Evolutionary conservation across 768 basidiomycete genomes (phyloP).

Genomic region (Pleurotus cornucopiae): DNA sequence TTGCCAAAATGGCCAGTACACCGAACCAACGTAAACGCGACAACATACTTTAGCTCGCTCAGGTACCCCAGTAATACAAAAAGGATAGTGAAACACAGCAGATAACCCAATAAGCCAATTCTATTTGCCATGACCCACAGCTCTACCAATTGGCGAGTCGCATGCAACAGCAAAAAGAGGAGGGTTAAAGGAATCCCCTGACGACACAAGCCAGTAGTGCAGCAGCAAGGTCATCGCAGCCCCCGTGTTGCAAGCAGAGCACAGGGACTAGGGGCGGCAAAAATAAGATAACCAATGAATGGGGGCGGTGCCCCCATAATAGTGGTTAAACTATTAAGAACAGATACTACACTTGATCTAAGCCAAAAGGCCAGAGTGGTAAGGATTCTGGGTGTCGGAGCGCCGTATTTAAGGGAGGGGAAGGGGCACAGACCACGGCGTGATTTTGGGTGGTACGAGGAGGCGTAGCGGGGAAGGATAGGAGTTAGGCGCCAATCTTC

Average conservation of each 20-base stretch:
- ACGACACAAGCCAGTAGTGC: constrained; percentile 34
- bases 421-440: too few relatives aligned
- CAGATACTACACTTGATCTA: constrained; percentile 98
- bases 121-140: neutral
- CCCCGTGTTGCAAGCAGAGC: constrained; percentile 40
- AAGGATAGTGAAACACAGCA: too few relatives aligned
- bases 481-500: too few relatives aligned
- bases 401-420: too few relatives aligned
- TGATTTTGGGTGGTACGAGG: too few relatives aligned
- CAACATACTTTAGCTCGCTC: too few relatives aligned
- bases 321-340: constrained; percentile 70
- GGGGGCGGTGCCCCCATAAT: constrained; percentile 53
- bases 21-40: too few relatives aligned
- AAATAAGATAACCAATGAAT: constrained; percentile 55
- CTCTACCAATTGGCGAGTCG: neutral
- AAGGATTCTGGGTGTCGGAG: constrained; percentile 26
- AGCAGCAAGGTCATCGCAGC: constrained; percentile 35
- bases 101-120: too few relatives aligned
- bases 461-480: too few relatives aligned
- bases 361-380: constrained; percentile 95
- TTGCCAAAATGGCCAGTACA: too few relatives aligned
- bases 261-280: constrained; percentile 36
- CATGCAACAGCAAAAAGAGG: neutral
- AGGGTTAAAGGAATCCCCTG: constrained; percentile 28
- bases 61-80: too few relatives aligned